Evolutionary conservation across 768 basidiomycete genomes (phyloP).

Genomic region (Leucosporidium scottii): DNA sequence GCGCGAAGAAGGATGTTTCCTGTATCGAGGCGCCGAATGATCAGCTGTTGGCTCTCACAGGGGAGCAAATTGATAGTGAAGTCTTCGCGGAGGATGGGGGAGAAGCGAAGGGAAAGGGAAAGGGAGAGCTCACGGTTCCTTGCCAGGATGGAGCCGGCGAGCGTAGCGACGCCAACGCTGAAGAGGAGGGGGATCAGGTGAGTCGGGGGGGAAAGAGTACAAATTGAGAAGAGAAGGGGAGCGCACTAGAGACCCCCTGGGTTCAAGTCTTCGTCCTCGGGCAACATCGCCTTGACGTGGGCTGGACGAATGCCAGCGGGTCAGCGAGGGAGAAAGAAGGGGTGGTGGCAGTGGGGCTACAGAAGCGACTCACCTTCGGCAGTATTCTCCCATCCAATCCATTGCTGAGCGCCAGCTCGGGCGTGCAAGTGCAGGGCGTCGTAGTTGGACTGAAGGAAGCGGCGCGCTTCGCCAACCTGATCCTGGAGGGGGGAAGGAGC

Average conservation of each 20-base stretch:
- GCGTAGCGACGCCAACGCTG: constrained; percentile 69
- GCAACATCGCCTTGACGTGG: no score
- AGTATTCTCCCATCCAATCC: constrained; percentile 77
- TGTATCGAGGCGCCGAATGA: constrained; percentile 18
- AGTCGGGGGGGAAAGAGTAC: not conserved
- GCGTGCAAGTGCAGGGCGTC: constrained; percentile 57
- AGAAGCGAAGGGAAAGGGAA: no score
- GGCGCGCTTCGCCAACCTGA: constrained; percentile 65
- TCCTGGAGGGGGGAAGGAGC: constrained; percentile 67
- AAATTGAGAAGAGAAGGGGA: no score
- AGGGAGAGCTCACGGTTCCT: constrained; percentile 54
- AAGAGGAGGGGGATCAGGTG: not conserved
- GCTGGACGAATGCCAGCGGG: no score
- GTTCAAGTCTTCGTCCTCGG: no score
- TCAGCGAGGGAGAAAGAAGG: not conserved
- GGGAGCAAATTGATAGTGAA: no score
- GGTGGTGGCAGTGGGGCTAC: no score
- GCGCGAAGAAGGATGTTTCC: constrained; percentile 57
- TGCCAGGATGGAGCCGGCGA: constrained; percentile 78
- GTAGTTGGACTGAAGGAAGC: constrained; percentile 54
- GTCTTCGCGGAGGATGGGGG: no score
- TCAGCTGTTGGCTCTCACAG: no score
- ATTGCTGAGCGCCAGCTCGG: constrained; percentile 64
- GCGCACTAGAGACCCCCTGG: no score
- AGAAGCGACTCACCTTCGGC: constrained; percentile 60